A percentile compares a stretch with the other conserved stretches of the same genome.
Evolutionary conservation across 108 stramenopile species (phyloP).

Genomic region (Skeletonema grethae): DNA sequence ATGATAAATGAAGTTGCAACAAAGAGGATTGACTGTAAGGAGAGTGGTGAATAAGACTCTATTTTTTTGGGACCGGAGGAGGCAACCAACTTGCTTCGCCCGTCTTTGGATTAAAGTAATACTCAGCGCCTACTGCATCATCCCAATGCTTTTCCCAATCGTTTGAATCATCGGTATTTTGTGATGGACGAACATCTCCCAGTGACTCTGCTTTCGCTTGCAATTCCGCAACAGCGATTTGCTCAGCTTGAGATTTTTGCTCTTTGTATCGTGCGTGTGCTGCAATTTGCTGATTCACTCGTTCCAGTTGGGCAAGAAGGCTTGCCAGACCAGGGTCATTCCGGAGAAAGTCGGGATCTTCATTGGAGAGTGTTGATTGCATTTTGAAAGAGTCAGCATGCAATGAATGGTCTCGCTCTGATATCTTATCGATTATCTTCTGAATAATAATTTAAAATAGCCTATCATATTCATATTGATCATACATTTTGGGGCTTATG

Average conservation of each 20-base stretch:
- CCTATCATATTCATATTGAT: too few relatives aligned
- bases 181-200: too few relatives aligned
- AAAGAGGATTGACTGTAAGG: neutral
- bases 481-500: too few relatives aligned
- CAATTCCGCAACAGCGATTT: neutral
- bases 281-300: neutral
- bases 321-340: neutral
- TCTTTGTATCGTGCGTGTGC: neutral
- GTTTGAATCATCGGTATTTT: neutral
- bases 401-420: too few relatives aligned
- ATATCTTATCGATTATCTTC: too few relatives aligned
- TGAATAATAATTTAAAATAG: too few relatives aligned
- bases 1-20: slow-evolving; percentile 21
- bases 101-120: slow-evolving; percentile 1
- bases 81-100: slow-evolving; percentile 6
- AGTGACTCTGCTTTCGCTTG: neutral
- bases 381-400: too few relatives aligned
- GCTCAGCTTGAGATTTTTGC: neutral
- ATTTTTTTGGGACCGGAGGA: neutral
- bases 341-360: slow-evolving; percentile 1
- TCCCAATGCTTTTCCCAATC: slow-evolving; percentile 7
- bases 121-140: neutral
- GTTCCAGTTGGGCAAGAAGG: neutral
- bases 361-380: neutral
- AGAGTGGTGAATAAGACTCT: neutral